A percentile compares a stretch with the other conserved stretches of the same genome.
These are phyloP conservation scores for Dryas drummondii DNA, from an alignment of 306 rosid genomes.

Conservation along the genomic window DNA sequence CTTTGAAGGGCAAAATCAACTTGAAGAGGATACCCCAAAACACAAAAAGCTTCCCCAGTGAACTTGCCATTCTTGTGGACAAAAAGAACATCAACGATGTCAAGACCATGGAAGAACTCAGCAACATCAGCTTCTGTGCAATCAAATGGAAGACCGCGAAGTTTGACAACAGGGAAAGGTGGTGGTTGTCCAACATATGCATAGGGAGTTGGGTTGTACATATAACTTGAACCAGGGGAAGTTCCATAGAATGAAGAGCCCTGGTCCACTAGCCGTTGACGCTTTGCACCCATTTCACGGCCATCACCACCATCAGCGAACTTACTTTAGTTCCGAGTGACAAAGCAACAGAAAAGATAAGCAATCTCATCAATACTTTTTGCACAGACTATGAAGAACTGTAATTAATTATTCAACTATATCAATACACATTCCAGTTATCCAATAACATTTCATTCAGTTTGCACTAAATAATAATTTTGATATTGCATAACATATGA, in stretches of 20 bases:
- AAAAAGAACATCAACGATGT: slow-evolving; percentile 85
- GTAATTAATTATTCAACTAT: background rate
- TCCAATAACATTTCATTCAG: background rate
- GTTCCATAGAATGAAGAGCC: slow-evolving; percentile 80
- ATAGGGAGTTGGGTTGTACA: slow-evolving; percentile 83
- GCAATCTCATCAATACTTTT: slow-evolving; percentile 22
- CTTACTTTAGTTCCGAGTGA: slow-evolving; percentile 40
- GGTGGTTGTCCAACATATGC: slow-evolving; percentile 77
- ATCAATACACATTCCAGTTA: background rate
- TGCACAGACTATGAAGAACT: background rate
- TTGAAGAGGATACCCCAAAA: slow-evolving; percentile 87
- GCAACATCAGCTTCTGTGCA: slow-evolving; percentile 87
- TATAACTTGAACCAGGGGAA: slow-evolving; percentile 68
- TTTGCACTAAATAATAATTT: background rate
- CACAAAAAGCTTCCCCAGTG: slow-evolving; percentile 90
- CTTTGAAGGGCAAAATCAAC: slow-evolving; percentile 92
- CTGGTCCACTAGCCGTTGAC: slow-evolving; percentile 75
- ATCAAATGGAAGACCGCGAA: slow-evolving; percentile 93
- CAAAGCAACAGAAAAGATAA: slow-evolving; percentile 23
- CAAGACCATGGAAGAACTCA: slow-evolving; percentile 92
- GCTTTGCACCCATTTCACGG: slow-evolving; percentile 91
- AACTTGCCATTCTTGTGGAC: slow-evolving; percentile 80
- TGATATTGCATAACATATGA: background rate
- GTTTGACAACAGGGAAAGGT: slow-evolving; percentile 81
- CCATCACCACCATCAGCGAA: slow-evolving; percentile 75